A percentile compares a stretch with the other conserved stretches of the same genome.
These are phyloP conservation scores for Gaultheria prostrata DNA, from an alignment of 148 eudicot genomes.

Conservation along the genomic window DNA sequence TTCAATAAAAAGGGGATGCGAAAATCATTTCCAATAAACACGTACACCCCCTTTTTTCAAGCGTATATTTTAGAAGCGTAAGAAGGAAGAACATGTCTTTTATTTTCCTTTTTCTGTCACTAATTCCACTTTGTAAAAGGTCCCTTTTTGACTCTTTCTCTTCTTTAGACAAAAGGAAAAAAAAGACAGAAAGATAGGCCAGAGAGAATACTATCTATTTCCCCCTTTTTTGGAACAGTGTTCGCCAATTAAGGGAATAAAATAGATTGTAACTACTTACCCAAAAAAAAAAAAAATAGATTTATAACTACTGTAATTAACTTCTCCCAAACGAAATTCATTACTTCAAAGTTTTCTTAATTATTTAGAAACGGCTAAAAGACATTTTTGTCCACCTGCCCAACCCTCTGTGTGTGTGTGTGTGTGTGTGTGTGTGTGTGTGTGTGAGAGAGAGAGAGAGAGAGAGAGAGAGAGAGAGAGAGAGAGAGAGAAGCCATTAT, in stretches of 20 bases:
- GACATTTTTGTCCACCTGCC: background rate
- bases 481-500: too few species aligned
- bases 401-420: background rate
- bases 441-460: too few species aligned
- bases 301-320: background rate
- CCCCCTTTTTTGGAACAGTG: background rate
- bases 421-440: too few species aligned
- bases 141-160: background rate
- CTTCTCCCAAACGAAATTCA: background rate
- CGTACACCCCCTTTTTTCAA: too few species aligned
- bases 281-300: too few species aligned
- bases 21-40: too few species aligned
- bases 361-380: background rate
- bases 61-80: background rate
- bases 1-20: too few species aligned
- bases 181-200: background rate
- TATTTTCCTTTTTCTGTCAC: background rate
- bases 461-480: too few species aligned
- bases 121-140: slow-evolving; percentile 8
- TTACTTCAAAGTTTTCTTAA: background rate
- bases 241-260: background rate
- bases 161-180: background rate
- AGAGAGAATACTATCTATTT: background rate
- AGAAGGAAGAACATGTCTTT: background rate
- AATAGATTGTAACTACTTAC: too few species aligned